These are phyloP conservation scores for Penicillium nucicola DNA, from an alignment of 495 filamentous ascomycete species.

Conservation along the genomic window DNA sequence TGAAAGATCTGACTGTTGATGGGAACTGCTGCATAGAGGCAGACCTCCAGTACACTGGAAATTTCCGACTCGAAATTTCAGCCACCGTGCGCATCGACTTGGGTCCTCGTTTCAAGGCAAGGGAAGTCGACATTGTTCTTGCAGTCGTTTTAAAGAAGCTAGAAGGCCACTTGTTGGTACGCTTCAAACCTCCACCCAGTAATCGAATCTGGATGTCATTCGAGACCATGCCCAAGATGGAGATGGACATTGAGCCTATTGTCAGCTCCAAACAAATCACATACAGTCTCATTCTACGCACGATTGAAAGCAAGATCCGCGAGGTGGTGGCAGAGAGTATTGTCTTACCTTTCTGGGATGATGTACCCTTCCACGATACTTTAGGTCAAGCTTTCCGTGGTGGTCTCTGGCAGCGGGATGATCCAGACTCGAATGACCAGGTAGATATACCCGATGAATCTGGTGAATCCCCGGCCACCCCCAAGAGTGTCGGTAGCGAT, in stretches of 20 bases:
- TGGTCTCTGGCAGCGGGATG: constrained; percentile 78
- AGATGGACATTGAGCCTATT: constrained; percentile 88
- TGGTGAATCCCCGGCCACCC: constrained; percentile 47
- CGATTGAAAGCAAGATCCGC: constrained; percentile 91
- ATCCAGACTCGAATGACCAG: constrained; percentile 40
- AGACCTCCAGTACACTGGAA: constrained; percentile 84
- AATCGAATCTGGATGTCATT: constrained; percentile 96
- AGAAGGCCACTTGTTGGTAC: constrained; percentile 78
- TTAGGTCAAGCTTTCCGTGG: constrained; percentile 73
- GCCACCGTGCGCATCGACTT: constrained; percentile 89
- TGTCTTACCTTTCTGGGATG: constrained; percentile 95
- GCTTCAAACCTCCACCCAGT: constrained; percentile 91
- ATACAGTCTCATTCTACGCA: constrained; percentile 82
- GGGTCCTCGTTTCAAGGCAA: constrained; percentile 79
- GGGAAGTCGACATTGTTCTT: constrained; percentile 86
- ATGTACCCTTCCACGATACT: constrained; percentile 84
- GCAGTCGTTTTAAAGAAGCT: constrained; percentile 82
- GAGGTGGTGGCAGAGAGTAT: constrained; percentile 90
- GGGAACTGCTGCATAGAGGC: constrained; percentile 83
- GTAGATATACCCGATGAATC: constrained; percentile 55
- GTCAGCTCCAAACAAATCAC: constrained; percentile 95
- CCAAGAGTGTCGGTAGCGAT: constrained; percentile 31
- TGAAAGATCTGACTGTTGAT: constrained; percentile 88
- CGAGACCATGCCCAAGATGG: constrained; percentile 85
- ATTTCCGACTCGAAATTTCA: constrained; percentile 83